Evolutionary conservation across 2,329 filamentous ascomycete species (phyloP).

Genomic region (Tolypocladium album): DNA sequence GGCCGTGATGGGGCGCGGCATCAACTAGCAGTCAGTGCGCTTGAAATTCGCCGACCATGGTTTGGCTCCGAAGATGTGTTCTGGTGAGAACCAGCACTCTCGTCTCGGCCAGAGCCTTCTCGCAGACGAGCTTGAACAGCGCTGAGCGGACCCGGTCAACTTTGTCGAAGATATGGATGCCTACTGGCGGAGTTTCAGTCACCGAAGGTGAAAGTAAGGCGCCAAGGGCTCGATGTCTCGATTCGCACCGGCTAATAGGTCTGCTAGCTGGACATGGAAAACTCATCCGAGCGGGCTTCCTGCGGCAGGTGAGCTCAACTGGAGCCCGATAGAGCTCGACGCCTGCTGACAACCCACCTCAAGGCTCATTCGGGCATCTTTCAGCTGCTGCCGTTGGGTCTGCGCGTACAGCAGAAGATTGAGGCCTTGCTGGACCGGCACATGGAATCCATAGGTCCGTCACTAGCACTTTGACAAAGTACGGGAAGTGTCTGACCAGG

Average conservation of each 20-base stretch:
- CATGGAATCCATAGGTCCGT: conserved; percentile 63
- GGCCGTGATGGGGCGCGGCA: not conserved
- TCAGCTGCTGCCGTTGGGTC: conserved; percentile 78
- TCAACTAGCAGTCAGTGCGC: not conserved
- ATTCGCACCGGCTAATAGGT: not conserved
- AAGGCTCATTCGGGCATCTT: conserved; percentile 84
- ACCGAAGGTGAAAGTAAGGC: conserved; percentile 41
- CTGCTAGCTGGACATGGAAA: conserved; percentile 51
- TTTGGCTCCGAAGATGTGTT: conserved; percentile 5
- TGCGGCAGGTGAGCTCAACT: conserved; percentile 50
- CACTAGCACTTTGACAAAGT: not conserved
- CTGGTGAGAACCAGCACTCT: conserved; percentile 1
- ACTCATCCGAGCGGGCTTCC: conserved; percentile 59
- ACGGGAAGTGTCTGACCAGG: not conserved
- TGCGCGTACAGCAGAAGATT: conserved; percentile 80
- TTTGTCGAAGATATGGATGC: conserved; percentile 69
- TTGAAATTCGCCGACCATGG: conserved; percentile 9
- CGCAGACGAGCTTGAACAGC: conserved; percentile 21
- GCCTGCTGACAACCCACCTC: not conserved
- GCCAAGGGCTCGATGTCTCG: conserved; percentile 5
- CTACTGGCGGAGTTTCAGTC: conserved; percentile 57
- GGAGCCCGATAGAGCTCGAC: not conserved
- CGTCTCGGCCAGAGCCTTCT: conserved; percentile 10
- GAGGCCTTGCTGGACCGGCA: conserved; percentile 79
- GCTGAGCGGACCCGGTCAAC: conserved; percentile 16